Percentiles rank a stretch among this genome's conserved stretches.
phyloP scores from a whole-genome alignment of 2,329 filamentous ascomycete genomes.

The Stemphylium lycopersici region DNA sequence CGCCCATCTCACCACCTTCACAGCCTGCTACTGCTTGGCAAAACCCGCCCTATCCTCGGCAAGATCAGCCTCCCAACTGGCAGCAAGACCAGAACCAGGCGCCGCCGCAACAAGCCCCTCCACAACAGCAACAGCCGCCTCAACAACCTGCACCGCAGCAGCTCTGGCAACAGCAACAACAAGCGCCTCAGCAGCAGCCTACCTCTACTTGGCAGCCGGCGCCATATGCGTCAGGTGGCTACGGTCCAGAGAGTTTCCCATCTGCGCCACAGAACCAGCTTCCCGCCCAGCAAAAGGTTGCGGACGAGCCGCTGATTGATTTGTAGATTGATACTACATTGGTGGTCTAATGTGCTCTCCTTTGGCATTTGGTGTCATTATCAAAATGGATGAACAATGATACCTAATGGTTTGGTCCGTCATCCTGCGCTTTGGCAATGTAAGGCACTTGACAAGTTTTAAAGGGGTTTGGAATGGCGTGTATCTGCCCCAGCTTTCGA shows the following conservation, averaged over 20 bases:
- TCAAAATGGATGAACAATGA: no score
- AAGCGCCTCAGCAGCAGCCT: constrained; percentile 43
- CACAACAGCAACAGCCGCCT: constrained; percentile 29
- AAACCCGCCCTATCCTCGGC: constrained; percentile 41
- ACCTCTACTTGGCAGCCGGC: constrained; percentile 43
- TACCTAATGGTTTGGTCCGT: no score
- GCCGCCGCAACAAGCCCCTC: constrained; percentile 23
- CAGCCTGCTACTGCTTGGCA: constrained; percentile 39
- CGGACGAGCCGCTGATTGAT: constrained; percentile 83
- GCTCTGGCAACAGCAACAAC: constrained; percentile 28
- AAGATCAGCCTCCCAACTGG: constrained; percentile 35
- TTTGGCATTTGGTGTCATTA: no score
- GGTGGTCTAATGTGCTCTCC: no score
- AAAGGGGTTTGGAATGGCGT: no score
- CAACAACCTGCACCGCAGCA: constrained; percentile 29
- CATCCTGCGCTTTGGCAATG: no score
- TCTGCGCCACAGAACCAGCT: constrained; percentile 66
- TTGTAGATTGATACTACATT: constrained; percentile 54
- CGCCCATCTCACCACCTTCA: constrained; percentile 40
- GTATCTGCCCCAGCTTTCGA: no score
- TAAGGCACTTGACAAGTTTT: no score
- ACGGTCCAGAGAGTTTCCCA: constrained; percentile 64
- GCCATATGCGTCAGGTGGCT: constrained; percentile 48
- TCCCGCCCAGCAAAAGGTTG: constrained; percentile 54
- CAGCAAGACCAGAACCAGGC: constrained; percentile 15